A percentile compares a stretch with the other conserved stretches of the same genome.
These are phyloP conservation scores for Coemansia sp. DNA, from an alignment of 371 early-diverging fungal genomes.

Conservation along the genomic window DNA sequence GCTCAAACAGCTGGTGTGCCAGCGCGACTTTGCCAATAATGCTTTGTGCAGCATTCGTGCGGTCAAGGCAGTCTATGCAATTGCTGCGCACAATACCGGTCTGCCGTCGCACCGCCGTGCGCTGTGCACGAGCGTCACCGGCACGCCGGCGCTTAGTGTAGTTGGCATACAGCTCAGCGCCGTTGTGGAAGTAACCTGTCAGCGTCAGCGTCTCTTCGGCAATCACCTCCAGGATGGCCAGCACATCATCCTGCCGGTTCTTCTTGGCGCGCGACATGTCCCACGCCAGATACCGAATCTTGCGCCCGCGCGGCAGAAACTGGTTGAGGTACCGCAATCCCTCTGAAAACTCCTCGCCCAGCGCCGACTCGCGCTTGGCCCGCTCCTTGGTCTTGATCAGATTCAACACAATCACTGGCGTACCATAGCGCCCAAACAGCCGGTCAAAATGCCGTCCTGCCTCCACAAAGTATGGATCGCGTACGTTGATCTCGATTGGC, in stretches of 20 bases:
- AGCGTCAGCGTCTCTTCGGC: slow-evolving; percentile 80
- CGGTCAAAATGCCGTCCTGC: slow-evolving; percentile 92
- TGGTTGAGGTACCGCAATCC: slow-evolving; percentile 85
- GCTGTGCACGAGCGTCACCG: slow-evolving; percentile 16
- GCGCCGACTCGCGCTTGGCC: slow-evolving; percentile 77
- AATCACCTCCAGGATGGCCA: slow-evolving; percentile 82
- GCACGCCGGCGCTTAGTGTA: slow-evolving; percentile 53
- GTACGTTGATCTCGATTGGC: slow-evolving; percentile 82
- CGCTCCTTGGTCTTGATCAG: slow-evolving; percentile 93
- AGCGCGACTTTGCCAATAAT: slow-evolving; percentile 93
- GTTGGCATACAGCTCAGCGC: slow-evolving; percentile 68
- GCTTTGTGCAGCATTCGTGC: slow-evolving; percentile 99
- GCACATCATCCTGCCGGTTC: slow-evolving; percentile 86
- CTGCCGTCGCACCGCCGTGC: slow-evolving; percentile 54
- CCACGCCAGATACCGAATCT: slow-evolving; percentile 89
- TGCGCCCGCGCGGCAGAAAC: slow-evolving; percentile 75
- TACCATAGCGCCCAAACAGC: slow-evolving; percentile 83
- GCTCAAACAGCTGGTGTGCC: slow-evolving; percentile 86
- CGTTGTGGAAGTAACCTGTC: slow-evolving; percentile 92
- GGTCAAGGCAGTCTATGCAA: slow-evolving; percentile 99
- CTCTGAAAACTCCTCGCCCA: slow-evolving; percentile 82
- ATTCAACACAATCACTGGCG: slow-evolving; percentile 86
- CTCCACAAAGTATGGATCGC: slow-evolving; percentile 90
- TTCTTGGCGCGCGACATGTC: slow-evolving; percentile 97
- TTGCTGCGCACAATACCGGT: slow-evolving; percentile 95